phyloP scores from a whole-genome alignment of 2,329 filamentous ascomycete genomes.

The Graphium sp. region DNA sequence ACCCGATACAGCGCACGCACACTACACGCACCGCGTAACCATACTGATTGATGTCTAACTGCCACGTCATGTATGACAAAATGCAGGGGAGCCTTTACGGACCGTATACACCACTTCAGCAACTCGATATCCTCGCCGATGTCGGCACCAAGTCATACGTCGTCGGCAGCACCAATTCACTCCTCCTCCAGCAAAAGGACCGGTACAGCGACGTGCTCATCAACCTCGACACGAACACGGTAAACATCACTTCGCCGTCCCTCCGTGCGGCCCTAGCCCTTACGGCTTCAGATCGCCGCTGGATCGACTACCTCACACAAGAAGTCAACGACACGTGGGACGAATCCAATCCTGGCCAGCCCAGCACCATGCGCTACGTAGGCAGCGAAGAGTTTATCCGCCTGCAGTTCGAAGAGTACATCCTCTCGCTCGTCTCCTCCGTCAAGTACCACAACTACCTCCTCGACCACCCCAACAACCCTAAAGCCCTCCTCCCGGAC shows the following conservation, averaged over 20 bases:
- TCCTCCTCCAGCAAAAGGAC: conserved; percentile 86
- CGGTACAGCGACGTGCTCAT: conserved; percentile 93
- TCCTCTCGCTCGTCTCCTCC: conserved; percentile 72
- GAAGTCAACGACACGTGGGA: conserved; percentile 96
- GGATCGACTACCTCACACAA: conserved; percentile 92
- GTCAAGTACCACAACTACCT: conserved; percentile 76
- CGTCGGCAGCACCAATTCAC: conserved; percentile 89
- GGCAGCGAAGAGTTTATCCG: conserved; percentile 96
- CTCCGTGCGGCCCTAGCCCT: conserved; percentile 60
- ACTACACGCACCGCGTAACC: no score
- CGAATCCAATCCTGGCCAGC: conserved; percentile 68
- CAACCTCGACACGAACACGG: conserved; percentile 78
- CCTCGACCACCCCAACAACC: conserved; percentile 31
- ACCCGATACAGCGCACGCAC: no score
- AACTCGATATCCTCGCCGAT: conserved; percentile 85
- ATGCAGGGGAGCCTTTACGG: conserved; percentile 76
- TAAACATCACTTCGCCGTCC: conserved; percentile 69
- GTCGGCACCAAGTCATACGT: conserved; percentile 93
- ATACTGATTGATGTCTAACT: no score
- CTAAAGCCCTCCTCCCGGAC: conserved; percentile 44
- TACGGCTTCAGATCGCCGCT: conserved; percentile 75
- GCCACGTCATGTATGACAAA: no score
- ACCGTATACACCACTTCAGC: conserved; percentile 90
- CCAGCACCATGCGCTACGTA: conserved; percentile 88
- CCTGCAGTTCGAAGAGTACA: conserved; percentile 92